phyloP scores from a whole-genome alignment of 805 yeast genomes.

The Naumovozyma castellii region DNA sequence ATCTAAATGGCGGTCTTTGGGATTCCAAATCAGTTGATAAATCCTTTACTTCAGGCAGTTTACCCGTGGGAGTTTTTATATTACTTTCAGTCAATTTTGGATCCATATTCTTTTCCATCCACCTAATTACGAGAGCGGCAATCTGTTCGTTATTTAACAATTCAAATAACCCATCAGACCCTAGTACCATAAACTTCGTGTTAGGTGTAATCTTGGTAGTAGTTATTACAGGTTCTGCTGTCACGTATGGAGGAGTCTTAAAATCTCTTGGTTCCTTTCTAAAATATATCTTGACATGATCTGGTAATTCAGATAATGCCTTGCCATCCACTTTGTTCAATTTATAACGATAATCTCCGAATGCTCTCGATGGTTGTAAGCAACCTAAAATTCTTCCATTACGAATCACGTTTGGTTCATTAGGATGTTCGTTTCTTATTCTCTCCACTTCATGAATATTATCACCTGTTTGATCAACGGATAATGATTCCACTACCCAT shows the following conservation, averaged over 20 bases:
- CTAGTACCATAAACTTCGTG: slow-evolving; percentile 81
- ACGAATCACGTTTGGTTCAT: slow-evolving; percentile 71
- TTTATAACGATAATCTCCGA: slow-evolving; percentile 94
- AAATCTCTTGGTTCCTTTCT: slow-evolving; percentile 62
- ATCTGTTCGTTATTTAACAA: slow-evolving; percentile 87
- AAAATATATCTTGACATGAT: slow-evolving; percentile 73
- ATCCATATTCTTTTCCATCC: slow-evolving; percentile 63
- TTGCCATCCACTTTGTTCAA: slow-evolving; percentile 47
- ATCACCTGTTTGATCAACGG: slow-evolving; percentile 91
- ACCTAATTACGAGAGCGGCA: slow-evolving; percentile 81
- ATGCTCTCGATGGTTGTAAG: slow-evolving; percentile 90
- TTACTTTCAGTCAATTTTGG: slow-evolving; percentile 4
- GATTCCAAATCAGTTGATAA: slow-evolving; percentile 46
- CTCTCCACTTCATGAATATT: slow-evolving; percentile 80
- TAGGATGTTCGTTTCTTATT: slow-evolving; percentile 80
- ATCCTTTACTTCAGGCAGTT: slow-evolving; percentile 56
- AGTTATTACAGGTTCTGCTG: slow-evolving; percentile 90
- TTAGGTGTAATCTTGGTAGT: slow-evolving; percentile 64
- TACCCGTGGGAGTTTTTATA: slow-evolving; percentile 14
- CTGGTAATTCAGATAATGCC: slow-evolving; percentile 50
- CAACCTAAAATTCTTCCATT: slow-evolving; percentile 89
- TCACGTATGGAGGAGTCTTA: slow-evolving; percentile 90
- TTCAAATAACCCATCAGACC: slow-evolving; percentile 90
- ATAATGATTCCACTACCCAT: slow-evolving; percentile 83
- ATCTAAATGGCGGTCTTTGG: slow-evolving; percentile 68